Evolutionary conservation across 352 stramenopile genomes (phyloP).

Genomic region (Globisporangium nodosum): DNA sequence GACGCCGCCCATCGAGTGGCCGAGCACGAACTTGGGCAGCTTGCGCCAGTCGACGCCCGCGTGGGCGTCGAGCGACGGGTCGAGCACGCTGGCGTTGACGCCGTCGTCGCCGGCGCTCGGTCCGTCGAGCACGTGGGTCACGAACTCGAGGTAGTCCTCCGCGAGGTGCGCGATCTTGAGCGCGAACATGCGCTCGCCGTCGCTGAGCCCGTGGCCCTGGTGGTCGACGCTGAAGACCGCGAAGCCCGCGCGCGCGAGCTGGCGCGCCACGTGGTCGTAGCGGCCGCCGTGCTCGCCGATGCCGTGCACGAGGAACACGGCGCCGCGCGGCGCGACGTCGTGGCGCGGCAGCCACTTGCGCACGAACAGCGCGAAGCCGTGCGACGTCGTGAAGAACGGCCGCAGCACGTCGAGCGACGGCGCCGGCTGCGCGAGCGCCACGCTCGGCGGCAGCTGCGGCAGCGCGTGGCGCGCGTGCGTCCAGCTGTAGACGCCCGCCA

Average conservation of each 20-base stretch:
- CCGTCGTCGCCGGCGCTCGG: not conserved
- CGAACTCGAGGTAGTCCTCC: constrained; percentile 50
- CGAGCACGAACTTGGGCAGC: constrained; percentile 48
- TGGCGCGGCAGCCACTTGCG: constrained; percentile 36
- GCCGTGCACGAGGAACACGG: constrained; percentile 55
- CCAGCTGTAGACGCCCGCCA: constrained; percentile 3
- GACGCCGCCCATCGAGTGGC: constrained; percentile 51
- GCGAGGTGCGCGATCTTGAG: constrained; percentile 33
- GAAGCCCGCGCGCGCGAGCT: constrained; percentile 27
- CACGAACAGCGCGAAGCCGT: constrained; percentile 36
- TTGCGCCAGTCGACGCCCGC: constrained; percentile 24
- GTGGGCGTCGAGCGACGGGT: constrained; percentile 25
- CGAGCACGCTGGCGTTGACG: constrained; percentile 19
- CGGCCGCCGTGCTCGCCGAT: constrained; percentile 44
- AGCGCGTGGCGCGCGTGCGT: constrained; percentile 16
- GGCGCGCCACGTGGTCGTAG: constrained; percentile 43
- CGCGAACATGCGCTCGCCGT: constrained; percentile 54
- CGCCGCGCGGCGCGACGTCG: constrained; percentile 16
- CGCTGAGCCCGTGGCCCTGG: constrained; percentile 51
- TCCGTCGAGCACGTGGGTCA: constrained; percentile 32
- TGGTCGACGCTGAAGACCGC: constrained; percentile 58
- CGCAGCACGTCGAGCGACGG: constrained; percentile 16
- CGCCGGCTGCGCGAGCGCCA: not conserved
- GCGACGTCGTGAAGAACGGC: constrained; percentile 28
- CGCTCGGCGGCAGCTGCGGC: constrained; percentile 6